Conservation (phyloP, 306 rosid genomes). For the Myrica gale region DNA sequence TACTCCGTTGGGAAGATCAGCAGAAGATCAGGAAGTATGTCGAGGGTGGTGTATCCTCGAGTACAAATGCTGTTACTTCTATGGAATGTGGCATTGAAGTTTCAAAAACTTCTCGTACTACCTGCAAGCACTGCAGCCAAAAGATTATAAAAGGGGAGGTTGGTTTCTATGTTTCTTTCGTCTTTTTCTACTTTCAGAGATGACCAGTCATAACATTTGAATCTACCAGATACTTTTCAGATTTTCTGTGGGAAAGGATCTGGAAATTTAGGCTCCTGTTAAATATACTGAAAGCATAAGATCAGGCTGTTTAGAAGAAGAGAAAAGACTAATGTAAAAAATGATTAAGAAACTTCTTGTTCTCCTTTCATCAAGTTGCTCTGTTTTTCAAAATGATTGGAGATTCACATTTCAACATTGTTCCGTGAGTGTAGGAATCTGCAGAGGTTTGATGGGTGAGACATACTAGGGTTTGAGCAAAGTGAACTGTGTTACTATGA, state of each 20-base stretch:
- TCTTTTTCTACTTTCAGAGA: slow-evolving; percentile 17
- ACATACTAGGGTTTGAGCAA: background rate
- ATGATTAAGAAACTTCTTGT: background rate
- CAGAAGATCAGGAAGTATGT: slow-evolving; percentile 74
- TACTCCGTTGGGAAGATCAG: slow-evolving; percentile 93
- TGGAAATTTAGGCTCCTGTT: background rate
- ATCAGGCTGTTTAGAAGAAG: background rate
- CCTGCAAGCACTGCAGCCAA: slow-evolving; percentile 66
- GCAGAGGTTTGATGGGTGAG: background rate
- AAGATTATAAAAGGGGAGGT: slow-evolving; percentile 89
- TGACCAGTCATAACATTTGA: slow-evolving; percentile 3
- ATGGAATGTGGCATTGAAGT: slow-evolving; percentile 59
- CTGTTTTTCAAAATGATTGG: background rate
- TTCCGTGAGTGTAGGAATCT: background rate
- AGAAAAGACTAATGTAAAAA: background rate
- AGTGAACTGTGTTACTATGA: background rate
- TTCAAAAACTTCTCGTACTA: slow-evolving; percentile 78
- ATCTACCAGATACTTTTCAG: slow-evolving; percentile 8
- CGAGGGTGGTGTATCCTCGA: slow-evolving; percentile 39
- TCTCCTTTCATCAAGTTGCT: background rate
- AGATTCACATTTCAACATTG: background rate
- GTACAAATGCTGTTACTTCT: slow-evolving; percentile 29
- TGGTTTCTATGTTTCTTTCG: slow-evolving; percentile 3
- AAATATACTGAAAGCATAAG: background rate
- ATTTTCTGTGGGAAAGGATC: background rate